These are phyloP conservation scores for Blastocystis sp. DNA, from an alignment of 352 stramenopile species.

Conservation along the genomic window DNA sequence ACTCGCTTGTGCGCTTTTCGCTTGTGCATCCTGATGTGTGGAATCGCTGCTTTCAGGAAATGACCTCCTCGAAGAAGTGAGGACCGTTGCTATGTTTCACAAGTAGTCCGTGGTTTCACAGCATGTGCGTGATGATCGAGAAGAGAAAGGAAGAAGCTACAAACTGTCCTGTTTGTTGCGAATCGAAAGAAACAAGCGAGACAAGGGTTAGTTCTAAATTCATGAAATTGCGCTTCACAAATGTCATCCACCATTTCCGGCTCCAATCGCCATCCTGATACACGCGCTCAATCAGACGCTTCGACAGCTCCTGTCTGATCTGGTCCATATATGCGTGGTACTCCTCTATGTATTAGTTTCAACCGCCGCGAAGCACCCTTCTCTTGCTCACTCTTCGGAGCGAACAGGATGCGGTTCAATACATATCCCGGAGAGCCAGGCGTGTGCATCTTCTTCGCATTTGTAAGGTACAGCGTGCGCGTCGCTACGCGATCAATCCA, in stretches of 20 bases:
- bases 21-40: neutral
- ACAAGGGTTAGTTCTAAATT: constrained; percentile 59
- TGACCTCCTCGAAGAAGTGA: neutral
- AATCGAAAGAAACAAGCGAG: constrained; percentile 49
- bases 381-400: constrained; percentile 55
- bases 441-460: constrained; percentile 64
- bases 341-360: constrained; percentile 2
- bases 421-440: constrained; percentile 53
- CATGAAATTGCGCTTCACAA: constrained; percentile 67
- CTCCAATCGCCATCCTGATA: constrained; percentile 65
- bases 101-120: neutral
- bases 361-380: neutral
- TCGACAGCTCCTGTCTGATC: constrained; percentile 44
- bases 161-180: neutral
- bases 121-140: neutral
- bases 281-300: constrained; percentile 47
- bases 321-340: constrained; percentile 69
- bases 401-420: constrained; percentile 54
- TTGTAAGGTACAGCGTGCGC: constrained; percentile 36
- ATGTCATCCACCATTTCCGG: constrained; percentile 69
- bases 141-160: neutral
- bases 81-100: neutral
- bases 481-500: constrained; percentile 11
- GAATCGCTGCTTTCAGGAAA: neutral
- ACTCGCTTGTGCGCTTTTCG: neutral